Base-by-base conservation (phyloP, 108 stramenopile species). In the Nitzschia palea region DNA sequence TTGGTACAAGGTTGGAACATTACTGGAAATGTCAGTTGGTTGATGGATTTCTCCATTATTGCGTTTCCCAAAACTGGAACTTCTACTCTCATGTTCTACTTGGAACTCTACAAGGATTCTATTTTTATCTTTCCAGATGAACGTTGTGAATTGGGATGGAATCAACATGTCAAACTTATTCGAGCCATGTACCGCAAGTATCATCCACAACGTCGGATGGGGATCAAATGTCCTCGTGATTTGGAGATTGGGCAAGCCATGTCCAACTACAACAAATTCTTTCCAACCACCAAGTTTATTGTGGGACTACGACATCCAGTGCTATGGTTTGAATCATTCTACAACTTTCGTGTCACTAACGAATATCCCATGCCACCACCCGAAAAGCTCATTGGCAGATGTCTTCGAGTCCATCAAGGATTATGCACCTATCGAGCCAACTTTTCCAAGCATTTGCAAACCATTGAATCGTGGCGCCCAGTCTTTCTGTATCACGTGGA, bases 31-130 rank as follows among this genome's bases (percentile, higher is more conserved):
- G 58, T 73, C 22, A 67, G 57, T 35, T 83, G 77, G 74, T 27
- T 85, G 47, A 42, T 93, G 30, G 77, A 93, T 61, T 87, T 93
- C 71, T 79, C 91, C 12, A 86, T 93, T 55, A 71, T 93, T 32
- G 91, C 85, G 2, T 87, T 87, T 57, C 88, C 91, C 53, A 93
- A 93, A 70, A 79, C 74, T 33, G 91, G 91, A 6, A 93, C 91
- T 4, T 76, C 82, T 10, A 85, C 86, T 25, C 54, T 91, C 64
- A 84, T 84, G 83, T n/a, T 56, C 50, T 80, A 77, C 28, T 59
- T 84, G 35, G 28, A 71, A 34, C 36, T 65, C 14, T 65, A 75
- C n/a, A 27, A 60, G 12, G 56, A 69, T 44, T 71, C 56, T 9
- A 70, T 61, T 22, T 68, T 63, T 23, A 68, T 79, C 14, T 71